A percentile compares a stretch with the other conserved stretches of the same genome.
Evolutionary conservation across 1,284 basidiomycete genomes (phyloP).

Genomic region (Ustilago bromivora): DNA sequence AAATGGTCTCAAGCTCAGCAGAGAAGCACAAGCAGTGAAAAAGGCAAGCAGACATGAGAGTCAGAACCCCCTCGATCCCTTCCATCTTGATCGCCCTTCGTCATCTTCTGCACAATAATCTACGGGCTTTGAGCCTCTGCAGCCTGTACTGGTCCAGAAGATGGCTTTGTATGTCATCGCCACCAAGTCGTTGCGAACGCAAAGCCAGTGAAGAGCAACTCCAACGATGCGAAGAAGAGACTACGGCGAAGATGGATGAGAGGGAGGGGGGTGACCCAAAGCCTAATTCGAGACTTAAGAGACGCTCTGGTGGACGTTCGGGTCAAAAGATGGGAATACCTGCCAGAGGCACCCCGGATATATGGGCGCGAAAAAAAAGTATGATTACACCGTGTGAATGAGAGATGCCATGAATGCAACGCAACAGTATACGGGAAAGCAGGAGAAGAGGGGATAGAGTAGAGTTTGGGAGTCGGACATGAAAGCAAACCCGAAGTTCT

Average conservation of each 20-base stretch:
- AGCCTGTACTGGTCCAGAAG: not conserved
- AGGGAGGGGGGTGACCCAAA: constrained; percentile 42
- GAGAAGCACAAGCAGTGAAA: constrained; percentile 5
- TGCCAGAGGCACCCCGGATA: constrained; percentile 15
- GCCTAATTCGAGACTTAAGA: constrained; percentile 52
- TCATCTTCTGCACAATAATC: not conserved
- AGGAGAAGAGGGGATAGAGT: not conserved
- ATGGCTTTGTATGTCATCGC: not conserved
- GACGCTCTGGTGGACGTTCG: constrained; percentile 55
- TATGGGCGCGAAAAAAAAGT: constrained; percentile 31
- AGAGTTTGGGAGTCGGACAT: constrained; percentile 6
- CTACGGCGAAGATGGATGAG: not conserved
- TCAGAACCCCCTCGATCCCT: not conserved
- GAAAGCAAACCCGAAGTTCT: not conserved
- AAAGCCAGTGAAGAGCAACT: not conserved
- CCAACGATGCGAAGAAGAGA: not conserved
- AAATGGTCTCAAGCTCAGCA: not conserved
- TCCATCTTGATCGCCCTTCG: not conserved
- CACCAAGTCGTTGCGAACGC: not conserved
- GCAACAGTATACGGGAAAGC: constrained; percentile 4
- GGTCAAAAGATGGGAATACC: constrained; percentile 21
- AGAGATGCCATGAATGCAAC: constrained; percentile 9
- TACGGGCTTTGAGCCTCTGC: no score
- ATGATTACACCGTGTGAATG: constrained; percentile 38
- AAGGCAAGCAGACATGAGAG: constrained; percentile 7